Conservation (phyloP, 1,139 yeast genomes). For the Spencermartinsiella ligniputridi region DNA sequence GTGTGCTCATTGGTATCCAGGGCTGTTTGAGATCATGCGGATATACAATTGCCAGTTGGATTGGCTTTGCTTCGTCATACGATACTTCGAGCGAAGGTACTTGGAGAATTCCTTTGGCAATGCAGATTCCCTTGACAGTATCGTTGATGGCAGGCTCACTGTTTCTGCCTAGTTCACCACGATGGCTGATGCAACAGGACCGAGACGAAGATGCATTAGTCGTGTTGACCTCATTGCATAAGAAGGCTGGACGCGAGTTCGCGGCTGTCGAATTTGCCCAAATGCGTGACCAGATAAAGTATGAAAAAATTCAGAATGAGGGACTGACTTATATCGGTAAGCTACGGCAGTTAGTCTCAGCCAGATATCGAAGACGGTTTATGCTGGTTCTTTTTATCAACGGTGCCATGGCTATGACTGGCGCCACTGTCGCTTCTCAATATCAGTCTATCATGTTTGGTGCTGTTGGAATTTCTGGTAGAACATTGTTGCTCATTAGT, state of each 20-base stretch:
- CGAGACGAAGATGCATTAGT: constrained; percentile 45
- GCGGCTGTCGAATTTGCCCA: not conserved
- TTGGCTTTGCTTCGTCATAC: constrained; percentile 1
- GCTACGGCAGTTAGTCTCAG: not conserved
- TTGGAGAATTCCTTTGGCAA: constrained; percentile 44
- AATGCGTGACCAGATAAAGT: constrained; percentile 3
- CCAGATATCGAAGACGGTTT: constrained; percentile 6
- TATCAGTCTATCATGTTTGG: constrained; percentile 40
- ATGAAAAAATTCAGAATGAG: not conserved
- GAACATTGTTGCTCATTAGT: constrained; percentile 35
- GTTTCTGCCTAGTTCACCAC: constrained; percentile 47
- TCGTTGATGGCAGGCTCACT: constrained; percentile 1
- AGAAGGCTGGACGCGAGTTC: not conserved
- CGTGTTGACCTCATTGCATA: constrained; percentile 30
- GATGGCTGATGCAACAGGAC: constrained; percentile 44
- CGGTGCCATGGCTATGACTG: constrained; percentile 44
- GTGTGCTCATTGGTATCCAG: constrained; percentile 15
- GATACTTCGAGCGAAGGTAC: constrained; percentile 1
- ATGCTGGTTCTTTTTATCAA: constrained; percentile 8
- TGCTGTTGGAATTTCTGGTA: constrained; percentile 24
- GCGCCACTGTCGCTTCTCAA: constrained; percentile 31
- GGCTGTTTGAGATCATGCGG: not conserved
- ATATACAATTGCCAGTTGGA: constrained; percentile 3
- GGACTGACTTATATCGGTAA: not conserved
- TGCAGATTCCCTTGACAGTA: constrained; percentile 9